Conservation (phyloP, 345 rosid species). For the Lenwebbia sp. region DNA sequence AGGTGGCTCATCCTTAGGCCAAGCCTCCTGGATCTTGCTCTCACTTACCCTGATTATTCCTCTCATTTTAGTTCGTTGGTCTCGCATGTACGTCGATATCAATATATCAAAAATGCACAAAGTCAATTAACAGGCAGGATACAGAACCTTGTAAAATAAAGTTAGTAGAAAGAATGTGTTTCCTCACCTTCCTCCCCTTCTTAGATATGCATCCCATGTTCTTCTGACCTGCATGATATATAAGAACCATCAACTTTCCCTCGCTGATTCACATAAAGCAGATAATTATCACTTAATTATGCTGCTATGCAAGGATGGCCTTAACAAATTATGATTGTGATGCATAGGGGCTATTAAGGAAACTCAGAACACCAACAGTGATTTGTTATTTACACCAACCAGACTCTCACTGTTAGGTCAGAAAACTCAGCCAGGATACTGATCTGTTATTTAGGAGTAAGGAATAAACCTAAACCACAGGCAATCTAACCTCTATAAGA, state of each 20-base stretch:
- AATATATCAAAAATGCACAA: not conserved
- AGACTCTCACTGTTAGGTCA: not conserved
- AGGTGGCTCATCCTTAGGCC: not conserved
- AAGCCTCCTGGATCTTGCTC: not conserved
- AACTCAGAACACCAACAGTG: not conserved
- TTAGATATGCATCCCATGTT: constrained; percentile 85
- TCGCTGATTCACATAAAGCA: not conserved
- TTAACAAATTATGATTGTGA: not conserved
- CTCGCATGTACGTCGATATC: not conserved
- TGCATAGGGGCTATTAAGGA: not conserved
- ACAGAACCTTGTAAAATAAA: not conserved
- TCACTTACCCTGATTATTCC: not conserved
- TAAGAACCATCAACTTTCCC: not conserved
- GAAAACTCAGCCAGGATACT: not conserved
- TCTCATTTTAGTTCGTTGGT: not conserved
- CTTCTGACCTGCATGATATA: constrained; percentile 66
- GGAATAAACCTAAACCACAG: not conserved
- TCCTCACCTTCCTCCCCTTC: constrained; percentile 73
- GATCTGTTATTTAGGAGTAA: not conserved
- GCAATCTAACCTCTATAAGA: constrained; percentile 62
- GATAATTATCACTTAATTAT: not conserved
- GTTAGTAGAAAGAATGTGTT: not conserved
- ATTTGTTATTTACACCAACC: not conserved
- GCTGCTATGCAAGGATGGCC: not conserved
- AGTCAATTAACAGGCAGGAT: not conserved